Conservation (phyloP, 495 filamentous ascomycete genomes). For the Penicillium macrosclerotiorum region DNA sequence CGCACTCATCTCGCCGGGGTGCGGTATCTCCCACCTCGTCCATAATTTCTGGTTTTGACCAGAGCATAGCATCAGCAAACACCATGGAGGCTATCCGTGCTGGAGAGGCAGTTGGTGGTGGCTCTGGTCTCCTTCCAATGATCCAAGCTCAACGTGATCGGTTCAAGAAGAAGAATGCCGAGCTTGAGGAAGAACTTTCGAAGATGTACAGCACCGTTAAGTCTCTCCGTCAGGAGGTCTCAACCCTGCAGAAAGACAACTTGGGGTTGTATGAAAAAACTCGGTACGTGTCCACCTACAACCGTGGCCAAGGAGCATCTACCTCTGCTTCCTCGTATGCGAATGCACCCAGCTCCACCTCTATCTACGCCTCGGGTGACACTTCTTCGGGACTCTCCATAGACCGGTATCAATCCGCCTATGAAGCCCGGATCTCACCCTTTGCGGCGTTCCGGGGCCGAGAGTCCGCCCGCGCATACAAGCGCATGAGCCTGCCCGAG, state of each 20-base stretch:
- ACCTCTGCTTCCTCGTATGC: constrained; percentile 71
- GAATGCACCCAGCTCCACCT: constrained; percentile 70
- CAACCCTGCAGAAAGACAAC: constrained; percentile 93
- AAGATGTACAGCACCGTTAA: constrained; percentile 79
- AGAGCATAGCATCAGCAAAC: constrained; percentile 41
- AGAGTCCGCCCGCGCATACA: constrained; percentile 88
- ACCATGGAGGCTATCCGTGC: constrained; percentile 59
- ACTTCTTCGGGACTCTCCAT: constrained; percentile 63
- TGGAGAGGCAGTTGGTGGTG: constrained; percentile 74
- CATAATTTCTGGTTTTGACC: constrained; percentile 94
- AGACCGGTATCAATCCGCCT: constrained; percentile 88
- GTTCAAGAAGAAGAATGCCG: constrained; percentile 92
- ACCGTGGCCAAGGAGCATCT: constrained; percentile 59
- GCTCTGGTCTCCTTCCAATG: constrained; percentile 94
- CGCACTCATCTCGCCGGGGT: constrained; percentile 69
- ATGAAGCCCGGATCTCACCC: constrained; percentile 91
- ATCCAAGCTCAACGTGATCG: constrained; percentile 95
- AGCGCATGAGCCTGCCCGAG: constrained; percentile 90
- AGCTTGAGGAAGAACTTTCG: constrained; percentile 88
- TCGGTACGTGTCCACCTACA: constrained; percentile 91
- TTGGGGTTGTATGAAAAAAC: constrained; percentile 97
- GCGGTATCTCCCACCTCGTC: constrained; percentile 89
- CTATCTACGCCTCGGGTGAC: constrained; percentile 59
- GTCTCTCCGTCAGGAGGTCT: constrained; percentile 84
- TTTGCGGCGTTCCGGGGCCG: constrained; percentile 93